Evolutionary conservation across 352 stramenopile species (phyloP).

Genomic region (Pythium pectinolyticum): DNA sequence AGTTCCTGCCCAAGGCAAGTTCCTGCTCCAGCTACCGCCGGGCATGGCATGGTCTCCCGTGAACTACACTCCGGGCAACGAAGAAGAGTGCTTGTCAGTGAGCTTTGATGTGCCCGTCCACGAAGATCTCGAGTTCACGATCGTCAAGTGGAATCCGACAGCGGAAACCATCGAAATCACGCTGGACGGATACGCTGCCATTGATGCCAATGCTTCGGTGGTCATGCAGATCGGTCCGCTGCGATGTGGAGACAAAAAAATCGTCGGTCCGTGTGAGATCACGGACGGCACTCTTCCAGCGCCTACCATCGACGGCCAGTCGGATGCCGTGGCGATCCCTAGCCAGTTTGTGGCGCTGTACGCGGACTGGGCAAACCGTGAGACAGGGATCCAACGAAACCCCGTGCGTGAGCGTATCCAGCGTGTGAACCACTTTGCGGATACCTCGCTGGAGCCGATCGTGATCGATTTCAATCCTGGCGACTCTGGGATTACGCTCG

Average conservation of each 20-base stretch:
- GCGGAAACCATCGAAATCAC: constrained; percentile 31
- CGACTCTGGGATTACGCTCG: constrained; percentile 43
- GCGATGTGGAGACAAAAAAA: constrained; percentile 25
- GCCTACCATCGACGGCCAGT: constrained; percentile 3
- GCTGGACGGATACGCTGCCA: constrained; percentile 35
- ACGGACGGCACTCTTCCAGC: constrained; percentile 11
- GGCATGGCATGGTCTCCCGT: constrained; percentile 32
- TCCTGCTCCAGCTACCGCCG: constrained; percentile 36
- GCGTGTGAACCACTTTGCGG: constrained; percentile 32
- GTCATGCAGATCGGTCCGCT: constrained; percentile 40
- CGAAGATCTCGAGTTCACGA: constrained; percentile 36
- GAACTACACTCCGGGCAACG: constrained; percentile 3
- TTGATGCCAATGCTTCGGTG: constrained; percentile 35
- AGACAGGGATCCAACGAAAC: constrained; percentile 32
- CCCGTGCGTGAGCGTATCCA: constrained; percentile 29
- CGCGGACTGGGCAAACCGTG: constrained; percentile 41
- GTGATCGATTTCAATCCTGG: constrained; percentile 35
- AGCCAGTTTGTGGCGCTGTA: constrained; percentile 35
- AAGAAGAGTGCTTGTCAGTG: constrained; percentile 26
- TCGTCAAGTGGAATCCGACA: constrained; percentile 31
- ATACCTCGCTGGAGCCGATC: constrained; percentile 38
- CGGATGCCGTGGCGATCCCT: constrained; percentile 1
- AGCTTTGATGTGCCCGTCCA: constrained; percentile 35
- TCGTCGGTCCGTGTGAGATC: constrained; percentile 51
- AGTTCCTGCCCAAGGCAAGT: constrained; percentile 32